Base-by-base conservation (phyloP, 306 rosid species). In the Lathyrus aphaca region DNA sequence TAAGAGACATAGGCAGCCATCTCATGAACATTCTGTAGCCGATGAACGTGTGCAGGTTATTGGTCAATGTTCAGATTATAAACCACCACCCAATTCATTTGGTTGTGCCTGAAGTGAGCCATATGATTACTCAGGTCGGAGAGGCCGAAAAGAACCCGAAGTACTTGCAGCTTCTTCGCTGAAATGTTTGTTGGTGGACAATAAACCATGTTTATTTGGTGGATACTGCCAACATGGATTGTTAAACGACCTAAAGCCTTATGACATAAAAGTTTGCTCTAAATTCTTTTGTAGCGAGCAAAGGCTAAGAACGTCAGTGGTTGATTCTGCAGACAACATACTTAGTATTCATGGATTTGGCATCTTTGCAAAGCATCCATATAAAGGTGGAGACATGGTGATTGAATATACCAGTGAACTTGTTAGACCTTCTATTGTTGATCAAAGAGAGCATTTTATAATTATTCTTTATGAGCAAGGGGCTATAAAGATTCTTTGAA, bases 321-420 rank as follows among this genome's bases (percentile, higher is more conserved):
- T 68, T 65, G 89, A 83, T 65, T 73, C 85, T 73, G 90, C 89
- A n/a, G 67, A 87, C 19, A 83, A 59, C 82, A 84, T 94, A 85
- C 92, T 89, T 74, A 87, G 97, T 45, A 94, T 94, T 80, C 99
- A 94, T 86, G 99, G 99, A 75, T 94, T 90, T 89, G 99, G 99
- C 68, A 94, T 94, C 83, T 94, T 94, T 65, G 85, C 99, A 32
- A 94, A 94, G 88, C 92, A 87, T 79, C 95, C 99, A 64, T 88
- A 88, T 78, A 91, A 91, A 89, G 99, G 97, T 13, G 99, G 99
- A 66, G 99, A 94, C 77, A 94, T 94, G 99, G 99, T 94, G n/a
- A n/a, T n/a, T n/a, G n/a, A n/a, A n/a, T n/a, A n/a, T n/a, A n/a
- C n/a, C n/a, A n/a, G n/a, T n/a, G n/a, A n/a, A n/a, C n/a, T n/a